A percentile compares a stretch with the other conserved stretches of the same genome.
phyloP scores from a whole-genome alignment of 805 yeast species.

The Metschnikowia hibisci region DNA sequence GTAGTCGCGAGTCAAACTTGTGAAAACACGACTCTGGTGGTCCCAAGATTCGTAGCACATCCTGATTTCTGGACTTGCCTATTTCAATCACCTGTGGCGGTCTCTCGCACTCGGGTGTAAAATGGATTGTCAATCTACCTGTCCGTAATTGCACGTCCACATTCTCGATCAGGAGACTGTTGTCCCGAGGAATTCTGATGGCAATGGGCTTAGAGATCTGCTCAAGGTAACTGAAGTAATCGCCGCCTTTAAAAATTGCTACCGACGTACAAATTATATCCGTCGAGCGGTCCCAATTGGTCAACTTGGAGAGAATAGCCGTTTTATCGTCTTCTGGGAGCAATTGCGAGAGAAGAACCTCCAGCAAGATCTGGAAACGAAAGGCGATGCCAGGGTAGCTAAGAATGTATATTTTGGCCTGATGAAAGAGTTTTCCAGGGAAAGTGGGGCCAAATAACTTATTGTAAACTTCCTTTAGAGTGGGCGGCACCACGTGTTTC shows the following conservation, averaged over 20 bases:
- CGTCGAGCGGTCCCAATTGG: slow-evolving; percentile 29
- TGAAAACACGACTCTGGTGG: slow-evolving; percentile 53
- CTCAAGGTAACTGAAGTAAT: slow-evolving; percentile 27
- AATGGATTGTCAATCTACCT: slow-evolving; percentile 24
- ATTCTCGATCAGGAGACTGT: slow-evolving; percentile 8
- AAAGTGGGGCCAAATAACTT: slow-evolving; percentile 60
- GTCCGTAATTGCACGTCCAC: slow-evolving; percentile 17
- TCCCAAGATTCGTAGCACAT: slow-evolving; percentile 44
- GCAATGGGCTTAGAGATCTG: slow-evolving; percentile 2
- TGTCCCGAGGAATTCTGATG: neutral
- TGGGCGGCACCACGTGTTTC: slow-evolving; percentile 18
- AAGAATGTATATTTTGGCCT: slow-evolving; percentile 35
- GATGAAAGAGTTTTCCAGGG: slow-evolving; percentile 41
- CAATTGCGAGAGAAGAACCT: slow-evolving; percentile 17
- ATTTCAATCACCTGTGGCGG: slow-evolving; percentile 18
- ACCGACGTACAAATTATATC: slow-evolving; percentile 38
- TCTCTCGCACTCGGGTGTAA: slow-evolving; percentile 8
- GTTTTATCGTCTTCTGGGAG: slow-evolving; percentile 18
- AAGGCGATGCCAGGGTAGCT: slow-evolving; percentile 58
- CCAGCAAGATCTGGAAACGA: slow-evolving; percentile 33
- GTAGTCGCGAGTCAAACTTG: slow-evolving; percentile 42
- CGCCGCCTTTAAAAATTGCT: slow-evolving; percentile 37
- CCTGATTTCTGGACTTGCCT: slow-evolving; percentile 48
- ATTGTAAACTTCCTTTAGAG: slow-evolving; percentile 47
- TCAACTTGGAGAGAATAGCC: slow-evolving; percentile 23